Percentiles rank a stretch among this genome's conserved stretches.
Conservation (phyloP, 2,329 filamentous ascomycete species). For the Simplicillium sp. region DNA sequence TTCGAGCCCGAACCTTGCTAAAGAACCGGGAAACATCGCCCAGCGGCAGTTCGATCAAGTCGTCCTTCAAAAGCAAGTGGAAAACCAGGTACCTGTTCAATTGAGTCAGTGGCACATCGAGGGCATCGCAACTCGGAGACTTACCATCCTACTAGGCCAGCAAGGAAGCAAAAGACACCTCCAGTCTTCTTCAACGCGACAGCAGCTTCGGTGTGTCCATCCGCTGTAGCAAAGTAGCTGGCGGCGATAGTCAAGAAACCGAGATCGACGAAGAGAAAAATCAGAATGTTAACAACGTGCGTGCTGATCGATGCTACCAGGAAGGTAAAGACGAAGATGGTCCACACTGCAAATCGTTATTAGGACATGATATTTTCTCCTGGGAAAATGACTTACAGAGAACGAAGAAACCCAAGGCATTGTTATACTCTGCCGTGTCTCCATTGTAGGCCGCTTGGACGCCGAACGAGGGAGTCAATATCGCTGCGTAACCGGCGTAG, state of each 20-base stretch:
- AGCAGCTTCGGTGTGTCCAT: constrained; percentile 9
- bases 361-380: not conserved
- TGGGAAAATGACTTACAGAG: constrained; percentile 8
- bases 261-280: constrained; percentile 14
- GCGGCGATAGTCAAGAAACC: constrained; percentile 13
- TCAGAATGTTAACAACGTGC: constrained; percentile 14
- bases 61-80: constrained; percentile 14
- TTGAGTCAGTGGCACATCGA: not conserved
- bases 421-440: constrained; percentile 13
- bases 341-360: constrained; percentile 11
- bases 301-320: constrained; percentile 14
- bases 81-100: constrained; percentile 14
- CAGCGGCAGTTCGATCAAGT: constrained; percentile 12
- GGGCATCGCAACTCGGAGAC: not conserved
- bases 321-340: constrained; percentile 14
- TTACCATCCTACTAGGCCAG: constrained; percentile 16
- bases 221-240: constrained; percentile 16
- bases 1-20: constrained; percentile 7
- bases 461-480: constrained; percentile 15
- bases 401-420: constrained; percentile 16
- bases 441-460: constrained; percentile 15
- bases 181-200: constrained; percentile 12
- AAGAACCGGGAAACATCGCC: constrained; percentile 16
- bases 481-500: constrained; percentile 15
- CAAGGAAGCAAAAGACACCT: constrained; percentile 15